Evolutionary conservation across 305 asterid species (phyloP), one percentile per base, ranked within the genome.

Genomic region (Solanum hybrid): DNA sequence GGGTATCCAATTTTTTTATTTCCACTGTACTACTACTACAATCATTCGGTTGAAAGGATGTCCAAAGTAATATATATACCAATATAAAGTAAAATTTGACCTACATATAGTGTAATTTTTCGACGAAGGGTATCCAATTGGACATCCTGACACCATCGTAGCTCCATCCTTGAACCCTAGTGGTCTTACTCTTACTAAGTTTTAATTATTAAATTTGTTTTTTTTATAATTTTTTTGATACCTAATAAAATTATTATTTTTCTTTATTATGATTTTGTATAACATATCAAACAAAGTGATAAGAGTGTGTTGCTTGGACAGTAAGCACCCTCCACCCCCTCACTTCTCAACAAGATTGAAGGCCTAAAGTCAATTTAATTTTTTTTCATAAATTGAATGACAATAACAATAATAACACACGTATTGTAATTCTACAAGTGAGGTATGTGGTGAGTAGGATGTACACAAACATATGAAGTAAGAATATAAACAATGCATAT

Each of bases 61-160:
- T 46, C 60, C 60, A 46, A 46, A 46, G 7, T 46, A 46, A 42
- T 1, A 37, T 37, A 9, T 37, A 37, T 9, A 37, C 42, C 12
- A 37, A 42, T 42, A 42, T 42, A 46, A 46, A 46, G 22, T 46
- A 46, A 46, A 14, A 46, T 46, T 46, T 46, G 20, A 46, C 1
- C 0, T 46, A 46, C 6, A 46, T 46, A 46, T 14, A 46, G 0
- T 46, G 8, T 46, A 46, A 3, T 17, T 60, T 51, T 60, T 0
- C 0, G 5, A 7, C 0, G 11, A 2, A 60, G 24, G 24, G 71
- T 60, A 5, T 60, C 2, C 10, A 60, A 0, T 0, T 56, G 24
- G 69, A 20, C 24, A 56, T 0, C 0, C 5, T 56, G 1, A 56
- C 0, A 17, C 5, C 24, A 1, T 10, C 0, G 11, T 60, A 60